phyloP scores from a whole-genome alignment of 495 filamentous ascomycete species.

The Xylaria curta region DNA sequence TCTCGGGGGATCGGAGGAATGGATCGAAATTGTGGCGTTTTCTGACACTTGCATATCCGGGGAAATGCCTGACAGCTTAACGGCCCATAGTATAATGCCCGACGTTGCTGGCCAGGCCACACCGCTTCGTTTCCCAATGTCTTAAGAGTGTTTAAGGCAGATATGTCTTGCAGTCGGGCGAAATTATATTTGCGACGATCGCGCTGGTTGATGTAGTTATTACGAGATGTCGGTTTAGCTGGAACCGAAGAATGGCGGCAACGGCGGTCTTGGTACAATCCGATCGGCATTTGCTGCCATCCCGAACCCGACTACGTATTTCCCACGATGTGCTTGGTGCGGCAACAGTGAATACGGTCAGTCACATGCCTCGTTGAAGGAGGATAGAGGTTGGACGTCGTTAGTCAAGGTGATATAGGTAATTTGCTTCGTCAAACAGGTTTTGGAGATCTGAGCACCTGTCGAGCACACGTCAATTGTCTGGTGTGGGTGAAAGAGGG shows the following conservation, averaged over 20 bases:
- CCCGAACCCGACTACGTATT: not conserved
- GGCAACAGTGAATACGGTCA: not conserved
- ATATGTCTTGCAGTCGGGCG: not conserved
- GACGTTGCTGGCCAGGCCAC: not conserved
- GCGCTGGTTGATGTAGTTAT: not conserved
- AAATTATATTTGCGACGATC: not conserved
- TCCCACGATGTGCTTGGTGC: not conserved
- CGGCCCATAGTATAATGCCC: not conserved
- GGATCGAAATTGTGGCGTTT: slow-evolving; percentile 13
- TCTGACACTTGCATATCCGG: slow-evolving; percentile 1
- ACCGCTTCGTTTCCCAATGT: not conserved
- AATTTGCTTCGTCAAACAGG: not conserved
- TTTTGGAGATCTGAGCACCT: not conserved
- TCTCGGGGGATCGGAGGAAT: not conserved
- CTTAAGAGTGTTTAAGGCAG: not conserved
- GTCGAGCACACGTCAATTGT: not conserved
- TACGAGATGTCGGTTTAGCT: not conserved
- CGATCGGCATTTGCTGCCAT: not conserved
- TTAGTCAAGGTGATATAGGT: not conserved
- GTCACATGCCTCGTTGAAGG: not conserved
- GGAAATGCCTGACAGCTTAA: not conserved
- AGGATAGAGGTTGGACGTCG: not conserved
- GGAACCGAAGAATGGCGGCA: not conserved
- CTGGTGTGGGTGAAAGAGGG: not conserved
- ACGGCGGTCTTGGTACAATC: not conserved